These are phyloP conservation scores for Hymenoscyphus fraxineus DNA, from an alignment of 2,329 filamentous ascomycete genomes.

Conservation along the genomic window DNA sequence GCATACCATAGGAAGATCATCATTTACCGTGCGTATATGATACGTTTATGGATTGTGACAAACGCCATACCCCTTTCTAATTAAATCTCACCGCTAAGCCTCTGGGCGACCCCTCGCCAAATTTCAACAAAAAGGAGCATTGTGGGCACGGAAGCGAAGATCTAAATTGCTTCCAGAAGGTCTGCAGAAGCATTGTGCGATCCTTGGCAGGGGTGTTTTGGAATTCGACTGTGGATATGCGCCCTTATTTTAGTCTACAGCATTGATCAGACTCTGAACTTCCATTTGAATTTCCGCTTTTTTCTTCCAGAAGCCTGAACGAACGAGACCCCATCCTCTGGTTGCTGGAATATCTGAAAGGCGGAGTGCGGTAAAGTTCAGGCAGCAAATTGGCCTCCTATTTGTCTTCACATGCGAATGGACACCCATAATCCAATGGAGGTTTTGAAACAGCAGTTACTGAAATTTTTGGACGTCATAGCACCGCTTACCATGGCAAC, in stretches of 20 bases:
- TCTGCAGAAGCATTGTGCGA: conserved; percentile 2
- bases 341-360: no score
- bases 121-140: conserved; percentile 8
- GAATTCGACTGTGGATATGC: background rate
- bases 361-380: no score
- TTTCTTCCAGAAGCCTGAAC: no score
- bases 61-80: background rate
- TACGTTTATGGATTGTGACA: background rate
- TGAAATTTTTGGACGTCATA: background rate
- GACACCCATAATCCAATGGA: background rate
- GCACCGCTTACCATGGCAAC: background rate
- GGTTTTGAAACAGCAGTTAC: background rate
- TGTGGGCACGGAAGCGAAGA: conserved; percentile 10
- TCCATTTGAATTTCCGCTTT: background rate
- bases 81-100: background rate
- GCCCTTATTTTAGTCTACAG: background rate
- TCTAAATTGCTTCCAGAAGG: conserved; percentile 14
- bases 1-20: background rate
- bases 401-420: no score
- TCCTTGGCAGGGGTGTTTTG: background rate
- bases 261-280: background rate
- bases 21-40: background rate
- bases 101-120: background rate
- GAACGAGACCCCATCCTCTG: no score
- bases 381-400: no score